Conservation (phyloP, 2,329 filamentous ascomycete genomes). For the Aspergillus candidus region DNA sequence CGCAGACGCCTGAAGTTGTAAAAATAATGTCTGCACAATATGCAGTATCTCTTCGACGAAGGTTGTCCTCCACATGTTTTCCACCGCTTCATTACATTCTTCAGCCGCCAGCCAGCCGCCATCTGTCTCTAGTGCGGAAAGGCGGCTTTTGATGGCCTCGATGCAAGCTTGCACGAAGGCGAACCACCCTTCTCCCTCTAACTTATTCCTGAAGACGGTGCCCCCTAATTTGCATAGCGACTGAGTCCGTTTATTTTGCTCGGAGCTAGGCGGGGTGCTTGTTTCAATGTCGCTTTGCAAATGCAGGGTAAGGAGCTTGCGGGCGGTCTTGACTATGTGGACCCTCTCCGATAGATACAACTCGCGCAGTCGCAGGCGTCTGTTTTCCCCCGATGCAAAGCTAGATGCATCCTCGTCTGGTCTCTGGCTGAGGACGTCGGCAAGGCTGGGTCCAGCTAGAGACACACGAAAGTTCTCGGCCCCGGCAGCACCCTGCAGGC, state of each 20-base stretch:
- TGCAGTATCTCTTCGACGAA: constrained; percentile 67
- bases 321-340: constrained; percentile 59
- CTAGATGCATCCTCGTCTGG: constrained; percentile 27
- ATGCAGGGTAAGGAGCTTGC: constrained; percentile 40
- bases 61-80: constrained; percentile 58
- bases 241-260: constrained; percentile 10
- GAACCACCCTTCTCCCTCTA: constrained; percentile 19
- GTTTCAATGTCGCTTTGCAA: constrained; percentile 20
- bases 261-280: constrained; percentile 2
- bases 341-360: constrained; percentile 67
- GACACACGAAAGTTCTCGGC: constrained; percentile 56
- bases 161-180: constrained; percentile 31
- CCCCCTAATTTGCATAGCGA: constrained; percentile 24
- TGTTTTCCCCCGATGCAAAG: constrained; percentile 58
- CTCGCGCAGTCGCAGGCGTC: constrained; percentile 62
- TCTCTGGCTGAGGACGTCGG: constrained; percentile 29
- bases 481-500: constrained; percentile 67
- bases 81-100: constrained; percentile 50
- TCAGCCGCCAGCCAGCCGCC: constrained; percentile 44
- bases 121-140: constrained; percentile 28
- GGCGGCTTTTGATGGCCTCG: constrained; percentile 27
- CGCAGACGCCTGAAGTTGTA: constrained; percentile 57
- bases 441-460: constrained; percentile 39
- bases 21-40: constrained; percentile 65
- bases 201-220: constrained; percentile 26